Conservation (phyloP, 2,329 filamentous ascomycete genomes). For the Aspergillus sp. region DNA sequence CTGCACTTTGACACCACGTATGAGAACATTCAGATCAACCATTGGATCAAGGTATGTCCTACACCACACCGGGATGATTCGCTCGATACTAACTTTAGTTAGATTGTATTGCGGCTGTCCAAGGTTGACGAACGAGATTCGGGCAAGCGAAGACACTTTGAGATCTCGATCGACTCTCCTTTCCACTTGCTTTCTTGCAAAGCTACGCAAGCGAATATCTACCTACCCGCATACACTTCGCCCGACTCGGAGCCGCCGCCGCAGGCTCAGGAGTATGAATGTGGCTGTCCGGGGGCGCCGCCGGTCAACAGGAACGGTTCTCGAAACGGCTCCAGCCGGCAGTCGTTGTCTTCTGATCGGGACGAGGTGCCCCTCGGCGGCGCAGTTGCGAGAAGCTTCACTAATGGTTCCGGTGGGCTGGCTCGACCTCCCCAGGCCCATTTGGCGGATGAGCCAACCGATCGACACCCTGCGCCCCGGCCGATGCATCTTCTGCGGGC, state of each 20-base stretch:
- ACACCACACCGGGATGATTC: neutral
- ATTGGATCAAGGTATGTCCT: constrained; percentile 83
- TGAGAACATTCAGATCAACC: constrained; percentile 89
- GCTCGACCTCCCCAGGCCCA: constrained; percentile 54
- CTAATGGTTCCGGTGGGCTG: constrained; percentile 43
- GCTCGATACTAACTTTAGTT: constrained; percentile 11
- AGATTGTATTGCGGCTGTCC: constrained; percentile 92
- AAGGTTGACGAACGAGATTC: constrained; percentile 78
- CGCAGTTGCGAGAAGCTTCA: constrained; percentile 40
- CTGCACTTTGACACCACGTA: constrained; percentile 91
- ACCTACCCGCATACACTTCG: constrained; percentile 75
- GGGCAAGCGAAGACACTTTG: constrained; percentile 80
- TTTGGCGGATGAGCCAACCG: constrained; percentile 49
- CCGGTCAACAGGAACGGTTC: constrained; percentile 24
- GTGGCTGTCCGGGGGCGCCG: constrained; percentile 69
- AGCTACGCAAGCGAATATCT: constrained; percentile 87
- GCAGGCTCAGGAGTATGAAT: constrained; percentile 61
- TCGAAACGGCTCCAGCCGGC: constrained; percentile 30
- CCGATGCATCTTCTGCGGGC: constrained; percentile 82
- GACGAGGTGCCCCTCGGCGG: constrained; percentile 31
- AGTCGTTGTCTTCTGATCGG: constrained; percentile 26
- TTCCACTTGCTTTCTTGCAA: constrained; percentile 92
- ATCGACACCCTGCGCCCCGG: constrained; percentile 52
- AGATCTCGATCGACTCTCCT: constrained; percentile 94
- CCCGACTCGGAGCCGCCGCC: constrained; percentile 53